A percentile compares a stretch with the other conserved stretches of the same genome.
Conservation (phyloP, 2,329 filamentous ascomycete genomes). For the Hymenoscyphus occultus region DNA sequence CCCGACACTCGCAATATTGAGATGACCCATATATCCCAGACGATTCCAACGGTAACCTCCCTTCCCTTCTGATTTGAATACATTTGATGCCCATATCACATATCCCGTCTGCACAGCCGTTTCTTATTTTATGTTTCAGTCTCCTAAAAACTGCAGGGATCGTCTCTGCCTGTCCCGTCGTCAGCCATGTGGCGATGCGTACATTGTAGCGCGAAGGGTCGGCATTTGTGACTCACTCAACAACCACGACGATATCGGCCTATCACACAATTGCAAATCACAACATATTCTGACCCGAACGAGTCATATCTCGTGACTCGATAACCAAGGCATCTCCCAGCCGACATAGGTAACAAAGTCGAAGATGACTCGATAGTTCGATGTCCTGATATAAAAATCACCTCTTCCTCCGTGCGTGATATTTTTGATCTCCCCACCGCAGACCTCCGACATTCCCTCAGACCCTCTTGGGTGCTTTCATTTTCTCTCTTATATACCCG, state of each 20-base stretch:
- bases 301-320: conserved; percentile 10
- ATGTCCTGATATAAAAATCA: conserved; percentile 23
- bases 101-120: not conserved
- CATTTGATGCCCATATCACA: not conserved
- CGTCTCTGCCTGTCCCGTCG: not conserved
- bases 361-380: conserved; percentile 1
- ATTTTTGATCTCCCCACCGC: conserved; percentile 24
- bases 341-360: not conserved
- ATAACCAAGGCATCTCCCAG: conserved; percentile 6
- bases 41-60: not conserved
- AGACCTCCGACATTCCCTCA: conserved; percentile 25
- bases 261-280: conserved; percentile 11
- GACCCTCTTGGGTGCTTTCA: conserved; percentile 18
- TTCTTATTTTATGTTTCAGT: conserved; percentile 7
- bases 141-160: not conserved
- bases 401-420: conserved; percentile 12
- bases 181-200: conserved; percentile 1
- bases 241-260: conserved; percentile 11
- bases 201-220: not conserved
- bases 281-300: conserved; percentile 2
- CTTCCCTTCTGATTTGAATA: not conserved
- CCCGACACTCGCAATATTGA: no score
- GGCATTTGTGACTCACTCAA: conserved; percentile 6
- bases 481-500: conserved; percentile 1
- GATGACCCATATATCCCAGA: no score